These are phyloP conservation scores for Lentinula novae-zelandiae DNA, from an alignment of 1,284 basidiomycete genomes.

Conservation along the genomic window DNA sequence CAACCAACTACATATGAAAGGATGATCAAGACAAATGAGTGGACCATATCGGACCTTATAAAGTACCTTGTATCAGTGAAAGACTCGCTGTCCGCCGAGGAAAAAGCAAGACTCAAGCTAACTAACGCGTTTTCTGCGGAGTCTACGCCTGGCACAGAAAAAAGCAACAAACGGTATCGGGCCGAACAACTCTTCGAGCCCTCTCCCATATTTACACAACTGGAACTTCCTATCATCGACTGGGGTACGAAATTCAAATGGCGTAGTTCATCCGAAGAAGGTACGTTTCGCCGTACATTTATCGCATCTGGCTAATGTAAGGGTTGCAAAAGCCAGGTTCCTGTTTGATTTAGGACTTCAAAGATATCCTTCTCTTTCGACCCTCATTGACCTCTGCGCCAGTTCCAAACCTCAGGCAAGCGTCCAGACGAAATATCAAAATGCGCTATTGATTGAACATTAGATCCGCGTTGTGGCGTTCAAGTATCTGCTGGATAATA, in stretches of 20 bases:
- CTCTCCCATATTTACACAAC: constrained; percentile 62
- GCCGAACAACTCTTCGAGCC: constrained; percentile 87
- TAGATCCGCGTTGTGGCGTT: constrained; percentile 56
- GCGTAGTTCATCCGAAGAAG: constrained; percentile 81
- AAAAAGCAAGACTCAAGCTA: constrained; percentile 70
- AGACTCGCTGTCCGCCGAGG: constrained; percentile 61
- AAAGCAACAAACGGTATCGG: constrained; percentile 42
- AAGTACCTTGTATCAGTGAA: constrained; percentile 89
- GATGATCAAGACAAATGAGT: constrained; percentile 83
- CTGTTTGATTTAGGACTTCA: constrained; percentile 78
- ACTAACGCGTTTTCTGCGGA: constrained; percentile 84
- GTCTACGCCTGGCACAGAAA: constrained; percentile 24
- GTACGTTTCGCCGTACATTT: constrained; percentile 33
- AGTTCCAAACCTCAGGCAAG: constrained; percentile 39
- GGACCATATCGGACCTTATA: constrained; percentile 76
- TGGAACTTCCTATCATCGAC: constrained; percentile 82
- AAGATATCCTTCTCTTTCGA: constrained; percentile 67
- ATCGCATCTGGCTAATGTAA: neutral
- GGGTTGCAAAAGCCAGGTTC: constrained; percentile 64
- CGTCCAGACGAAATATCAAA: neutral
- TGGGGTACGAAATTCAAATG: constrained; percentile 83
- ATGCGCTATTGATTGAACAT: neutral
- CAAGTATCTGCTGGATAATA: constrained; percentile 77
- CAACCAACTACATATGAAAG: constrained; percentile 32
- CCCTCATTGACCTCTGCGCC: constrained; percentile 67